phyloP scores from a whole-genome alignment of 2,329 filamentous ascomycete species.

The Aureobasidium pullulans region DNA sequence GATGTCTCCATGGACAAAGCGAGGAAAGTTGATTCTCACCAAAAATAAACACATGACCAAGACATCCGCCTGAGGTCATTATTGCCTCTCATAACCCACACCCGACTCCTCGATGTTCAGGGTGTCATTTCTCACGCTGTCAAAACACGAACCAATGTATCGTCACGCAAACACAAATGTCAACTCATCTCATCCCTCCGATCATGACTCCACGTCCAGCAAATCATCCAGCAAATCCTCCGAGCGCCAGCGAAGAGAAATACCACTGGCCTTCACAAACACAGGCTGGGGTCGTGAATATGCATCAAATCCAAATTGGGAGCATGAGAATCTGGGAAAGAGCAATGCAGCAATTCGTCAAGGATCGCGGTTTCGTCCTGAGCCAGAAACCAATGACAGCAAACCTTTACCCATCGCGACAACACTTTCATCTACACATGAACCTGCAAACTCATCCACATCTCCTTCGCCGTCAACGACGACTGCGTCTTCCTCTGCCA shows the following conservation, averaged over 20 bases:
- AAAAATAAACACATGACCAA: neutral
- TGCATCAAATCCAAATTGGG: neutral
- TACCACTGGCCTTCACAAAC: constrained; percentile 8
- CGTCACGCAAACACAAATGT: constrained; percentile 1
- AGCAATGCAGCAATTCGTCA: neutral
- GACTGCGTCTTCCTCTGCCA: too few species aligned
- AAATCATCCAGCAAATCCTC: neutral
- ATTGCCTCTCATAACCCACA: neutral
- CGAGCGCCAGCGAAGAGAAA: neutral
- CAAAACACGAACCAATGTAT: neutral
- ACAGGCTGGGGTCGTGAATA: constrained; percentile 3
- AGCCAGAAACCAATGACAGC: neutral
- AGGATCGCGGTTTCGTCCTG: neutral
- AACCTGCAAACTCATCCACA: too few species aligned
- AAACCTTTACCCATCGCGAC: neutral
- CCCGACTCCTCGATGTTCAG: neutral
- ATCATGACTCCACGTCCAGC: neutral
- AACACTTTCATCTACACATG: neutral
- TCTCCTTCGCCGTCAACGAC: too few species aligned
- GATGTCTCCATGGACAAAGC: too few species aligned
- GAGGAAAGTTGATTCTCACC: neutral
- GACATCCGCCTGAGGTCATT: neutral
- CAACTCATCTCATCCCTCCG: neutral
- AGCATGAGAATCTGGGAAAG: neutral
- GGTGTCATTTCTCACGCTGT: neutral